Evolutionary conservation across 2,329 filamentous ascomycete species (phyloP).

Genomic region (Zarea fungicola): DNA sequence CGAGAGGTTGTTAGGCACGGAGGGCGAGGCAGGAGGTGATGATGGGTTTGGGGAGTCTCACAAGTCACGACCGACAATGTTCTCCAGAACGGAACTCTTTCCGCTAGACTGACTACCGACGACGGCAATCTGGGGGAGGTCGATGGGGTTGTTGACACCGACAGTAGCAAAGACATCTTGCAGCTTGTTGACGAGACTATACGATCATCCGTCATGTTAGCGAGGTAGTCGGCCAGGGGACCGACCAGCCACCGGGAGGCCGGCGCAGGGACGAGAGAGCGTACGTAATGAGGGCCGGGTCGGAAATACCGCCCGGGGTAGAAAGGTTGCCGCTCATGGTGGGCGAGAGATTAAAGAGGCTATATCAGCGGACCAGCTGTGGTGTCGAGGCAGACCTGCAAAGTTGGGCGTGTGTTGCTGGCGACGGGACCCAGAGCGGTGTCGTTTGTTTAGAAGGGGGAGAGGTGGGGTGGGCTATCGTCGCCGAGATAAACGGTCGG

Average conservation of each 20-base stretch:
- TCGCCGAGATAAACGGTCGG: not conserved
- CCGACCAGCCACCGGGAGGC: conserved; percentile 9
- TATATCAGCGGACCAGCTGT: conserved; percentile 7
- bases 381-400: conserved; percentile 1
- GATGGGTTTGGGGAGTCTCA: conserved; percentile 51
- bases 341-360: not conserved
- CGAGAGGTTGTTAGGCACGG: conserved; percentile 16
- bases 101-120: conserved; percentile 98
- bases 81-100: conserved; percentile 98
- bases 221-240: conserved; percentile 12
- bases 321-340: conserved; percentile 33
- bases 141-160: conserved; percentile 98
- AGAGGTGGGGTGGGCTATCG: conserved; percentile 9
- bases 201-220: not conserved
- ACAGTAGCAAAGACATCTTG: conserved; percentile 99
- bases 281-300: conserved; percentile 62
- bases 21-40: conserved; percentile 10
- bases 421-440: conserved; percentile 10
- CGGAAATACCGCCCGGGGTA: conserved; percentile 56
- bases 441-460: conserved; percentile 12
- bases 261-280: conserved; percentile 18
- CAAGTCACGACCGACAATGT: conserved; percentile 99
- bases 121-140: conserved; percentile 95
- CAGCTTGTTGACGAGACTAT: conserved; percentile 90
- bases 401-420: not conserved